A percentile compares a stretch with the other conserved stretches of the same genome.
phyloP scores from a whole-genome alignment of 148 eudicot species.

The Rhododendron simsii region DNA sequence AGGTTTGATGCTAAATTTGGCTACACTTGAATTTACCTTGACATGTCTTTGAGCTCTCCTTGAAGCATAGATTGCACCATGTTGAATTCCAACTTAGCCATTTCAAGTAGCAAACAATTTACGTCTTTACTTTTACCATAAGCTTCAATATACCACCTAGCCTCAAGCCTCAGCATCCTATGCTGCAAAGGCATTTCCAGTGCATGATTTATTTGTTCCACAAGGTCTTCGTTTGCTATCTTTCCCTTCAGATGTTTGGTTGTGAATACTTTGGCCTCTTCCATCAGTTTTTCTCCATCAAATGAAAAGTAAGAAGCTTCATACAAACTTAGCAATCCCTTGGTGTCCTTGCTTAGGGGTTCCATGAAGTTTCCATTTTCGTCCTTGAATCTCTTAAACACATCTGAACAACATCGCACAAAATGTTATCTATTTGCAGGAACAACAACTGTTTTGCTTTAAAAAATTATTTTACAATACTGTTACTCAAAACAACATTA shows the following conservation, averaged over 20 bases:
- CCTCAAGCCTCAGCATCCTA: background rate
- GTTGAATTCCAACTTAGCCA: too few species aligned
- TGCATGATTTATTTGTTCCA: background rate
- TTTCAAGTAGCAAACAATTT: too few species aligned
- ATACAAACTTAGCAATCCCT: background rate
- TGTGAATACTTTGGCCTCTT: background rate
- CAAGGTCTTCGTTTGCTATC: background rate
- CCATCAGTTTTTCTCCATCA: background rate
- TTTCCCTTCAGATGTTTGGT: background rate
- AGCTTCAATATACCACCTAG: background rate
- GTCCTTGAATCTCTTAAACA: too few species aligned
- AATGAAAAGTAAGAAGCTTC: background rate
- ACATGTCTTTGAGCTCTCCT: too few species aligned
- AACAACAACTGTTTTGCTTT: too few species aligned
- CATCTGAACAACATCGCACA: too few species aligned
- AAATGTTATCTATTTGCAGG: too few species aligned
- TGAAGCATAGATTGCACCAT: too few species aligned
- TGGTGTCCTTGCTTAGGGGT: background rate
- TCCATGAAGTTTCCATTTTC: background rate
- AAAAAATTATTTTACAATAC: too few species aligned
- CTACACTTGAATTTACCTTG: too few species aligned
- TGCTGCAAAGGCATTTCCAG: background rate
- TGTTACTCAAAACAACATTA: too few species aligned
- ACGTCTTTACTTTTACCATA: background rate
- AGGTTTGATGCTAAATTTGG: too few species aligned